These are phyloP conservation scores for Mediolabrus comicus DNA, from an alignment of 108 stramenopile species.

Conservation along the genomic window DNA sequence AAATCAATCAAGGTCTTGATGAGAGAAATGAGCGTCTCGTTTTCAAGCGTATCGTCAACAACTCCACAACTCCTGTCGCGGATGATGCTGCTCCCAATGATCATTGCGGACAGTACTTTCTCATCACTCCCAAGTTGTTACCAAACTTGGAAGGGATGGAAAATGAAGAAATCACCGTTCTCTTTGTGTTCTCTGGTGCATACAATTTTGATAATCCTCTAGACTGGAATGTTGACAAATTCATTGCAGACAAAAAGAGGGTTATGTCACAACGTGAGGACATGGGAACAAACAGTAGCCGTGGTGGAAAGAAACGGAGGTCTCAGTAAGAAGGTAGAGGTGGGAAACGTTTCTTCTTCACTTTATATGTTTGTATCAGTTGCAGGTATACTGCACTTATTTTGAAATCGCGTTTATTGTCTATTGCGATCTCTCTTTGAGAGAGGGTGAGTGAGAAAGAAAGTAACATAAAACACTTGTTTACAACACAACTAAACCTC, in stretches of 20 bases:
- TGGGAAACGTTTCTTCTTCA: no score
- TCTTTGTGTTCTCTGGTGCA: conserved; percentile 90
- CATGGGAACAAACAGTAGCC: neutral
- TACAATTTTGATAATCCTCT: conserved; percentile 34
- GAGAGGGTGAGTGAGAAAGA: neutral
- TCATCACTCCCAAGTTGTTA: conserved; percentile 97
- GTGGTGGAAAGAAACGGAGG: conserved; percentile 16
- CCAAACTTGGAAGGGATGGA: conserved; percentile 95
- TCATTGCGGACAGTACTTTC: conserved; percentile 92
- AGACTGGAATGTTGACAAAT: conserved; percentile 54
- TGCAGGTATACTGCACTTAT: neutral
- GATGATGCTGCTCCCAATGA: conserved; percentile 30
- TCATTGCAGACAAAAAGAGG: conserved; percentile 28
- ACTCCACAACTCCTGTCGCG: conserved; percentile 63
- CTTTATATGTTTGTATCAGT: neutral
- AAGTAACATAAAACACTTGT: no score
- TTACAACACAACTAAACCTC: no score
- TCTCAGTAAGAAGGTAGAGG: neutral
- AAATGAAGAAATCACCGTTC: conserved; percentile 86
- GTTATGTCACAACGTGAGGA: conserved; percentile 9
- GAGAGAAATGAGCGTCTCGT: conserved; percentile 94
- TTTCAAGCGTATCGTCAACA: conserved; percentile 90
- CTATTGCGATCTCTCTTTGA: neutral
- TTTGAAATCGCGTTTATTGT: neutral
- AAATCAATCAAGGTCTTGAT: conserved; percentile 99